Evolutionary conservation across 345 rosid genomes (phyloP), one percentile per base, ranked within the genome.

Genomic region (Dipteronia dyeriana): DNA sequence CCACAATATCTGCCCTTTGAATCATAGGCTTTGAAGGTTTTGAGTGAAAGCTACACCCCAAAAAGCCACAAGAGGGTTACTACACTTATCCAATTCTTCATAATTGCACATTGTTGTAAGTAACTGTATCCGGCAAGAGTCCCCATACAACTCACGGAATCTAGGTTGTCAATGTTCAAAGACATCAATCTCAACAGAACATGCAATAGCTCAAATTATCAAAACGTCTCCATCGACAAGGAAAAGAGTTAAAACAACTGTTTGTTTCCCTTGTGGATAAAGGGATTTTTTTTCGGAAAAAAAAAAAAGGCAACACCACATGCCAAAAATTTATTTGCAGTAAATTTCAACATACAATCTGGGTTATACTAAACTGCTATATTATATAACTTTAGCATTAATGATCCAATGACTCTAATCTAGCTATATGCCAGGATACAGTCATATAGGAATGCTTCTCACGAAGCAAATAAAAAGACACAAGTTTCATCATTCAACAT

Each of bases 401-500:
- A 47, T n/a, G n/a, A 62, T 45, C 59, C 57, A 45, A 53, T 20
- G 38, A 34, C 4, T 34, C 38, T 34, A 34, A 57, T 53, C 53
- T 49, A 53, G 53, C 65, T 49, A 75, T 20, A 20, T 1, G 71
- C 29, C 16, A 65, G 61, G 19, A 53, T n/a, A n/a, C n/a, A n/a
- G n/a, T n/a, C n/a, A 12, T 47, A 66, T 3, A 66, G 41, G 19
- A n/a, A 72, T 7, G 41, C 38, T 62, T 51, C 25, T 71, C 51
- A 19, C 60, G 54, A 31, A 51, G 14, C 26, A 51, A 73, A 26
- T 49, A 64, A 16, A 26, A 57, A 64, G 34, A 76, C 34, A 39
- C 65, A 54, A 39, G 56, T 4, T 23, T 34, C 68, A 63, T 75
- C 68, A 67, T 75, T 77, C 64, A 72, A 75, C 64, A 39, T 34